Evolutionary conservation across 2,329 filamentous ascomycete species (phyloP).

Genomic region (Metarhizium anisopliae): DNA sequence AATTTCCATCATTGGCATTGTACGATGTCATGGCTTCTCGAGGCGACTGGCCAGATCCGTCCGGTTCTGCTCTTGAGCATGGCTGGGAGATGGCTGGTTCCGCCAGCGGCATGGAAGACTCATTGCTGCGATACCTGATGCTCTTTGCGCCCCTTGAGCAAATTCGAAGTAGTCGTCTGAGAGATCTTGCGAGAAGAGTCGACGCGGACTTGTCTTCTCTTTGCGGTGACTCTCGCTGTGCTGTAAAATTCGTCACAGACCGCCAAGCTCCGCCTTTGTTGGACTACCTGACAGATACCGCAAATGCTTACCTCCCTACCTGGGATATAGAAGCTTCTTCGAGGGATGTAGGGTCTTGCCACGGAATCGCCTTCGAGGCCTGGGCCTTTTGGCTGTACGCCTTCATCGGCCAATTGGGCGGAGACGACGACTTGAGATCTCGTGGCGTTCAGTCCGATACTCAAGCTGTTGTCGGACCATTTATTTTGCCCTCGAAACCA

Average conservation of each 20-base stretch:
- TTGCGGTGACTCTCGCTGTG: conserved; percentile 22
- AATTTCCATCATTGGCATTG: conserved; percentile 34
- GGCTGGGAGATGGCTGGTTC: conserved; percentile 26
- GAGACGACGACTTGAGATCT: conserved; percentile 23
- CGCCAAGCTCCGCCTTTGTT: conserved; percentile 22
- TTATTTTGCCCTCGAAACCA: conserved; percentile 29
- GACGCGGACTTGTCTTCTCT: conserved; percentile 26
- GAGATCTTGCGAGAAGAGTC: conserved; percentile 21
- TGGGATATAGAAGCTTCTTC: conserved; percentile 21
- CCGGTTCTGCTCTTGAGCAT: conserved; percentile 14
- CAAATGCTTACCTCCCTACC: conserved; percentile 19
- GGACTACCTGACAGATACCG: conserved; percentile 23
- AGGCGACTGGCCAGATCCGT: conserved; percentile 25
- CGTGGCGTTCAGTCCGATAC: conserved; percentile 10
- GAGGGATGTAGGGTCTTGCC: conserved; percentile 21
- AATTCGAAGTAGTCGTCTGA: conserved; percentile 12
- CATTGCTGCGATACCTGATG: conserved; percentile 25
- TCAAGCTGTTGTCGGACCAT: conserved; percentile 25
- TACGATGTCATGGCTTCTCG: conserved; percentile 32
- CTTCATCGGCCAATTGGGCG: conserved; percentile 27
- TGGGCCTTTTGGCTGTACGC: conserved; percentile 34
- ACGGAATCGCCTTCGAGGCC: conserved; percentile 26
- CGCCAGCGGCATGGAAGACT: conserved; percentile 19
- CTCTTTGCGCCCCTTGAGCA: conserved; percentile 22
- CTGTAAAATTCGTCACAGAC: conserved; percentile 22